A percentile compares a stretch with the other conserved stretches of the same genome.
These are phyloP conservation scores for Aspergillus brunneoviolaceus DNA, from an alignment of 2,329 filamentous ascomycete genomes.

Conservation along the genomic window DNA sequence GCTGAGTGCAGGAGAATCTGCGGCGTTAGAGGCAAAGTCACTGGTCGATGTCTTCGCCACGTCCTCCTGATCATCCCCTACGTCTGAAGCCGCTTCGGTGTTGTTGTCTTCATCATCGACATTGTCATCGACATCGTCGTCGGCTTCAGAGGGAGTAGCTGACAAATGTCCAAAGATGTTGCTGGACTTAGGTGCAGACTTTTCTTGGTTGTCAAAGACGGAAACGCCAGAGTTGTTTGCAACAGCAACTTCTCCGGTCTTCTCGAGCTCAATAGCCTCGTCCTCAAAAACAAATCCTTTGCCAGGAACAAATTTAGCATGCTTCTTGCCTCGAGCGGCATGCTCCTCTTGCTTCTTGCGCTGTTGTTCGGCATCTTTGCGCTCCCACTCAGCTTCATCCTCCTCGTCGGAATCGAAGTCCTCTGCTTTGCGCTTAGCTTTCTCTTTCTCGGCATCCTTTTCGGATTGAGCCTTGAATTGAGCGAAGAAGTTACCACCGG, in stretches of 20 bases:
- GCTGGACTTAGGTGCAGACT: conserved; percentile 28
- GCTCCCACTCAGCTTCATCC: conserved; percentile 51
- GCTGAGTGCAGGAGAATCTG: conserved; percentile 12
- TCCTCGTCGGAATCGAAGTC: conserved; percentile 55
- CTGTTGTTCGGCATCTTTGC: conserved; percentile 47
- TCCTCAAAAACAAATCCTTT: conserved; percentile 36
- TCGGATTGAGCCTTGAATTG: conserved; percentile 44
- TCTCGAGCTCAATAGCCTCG: conserved; percentile 20
- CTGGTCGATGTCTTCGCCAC: conserved; percentile 16
- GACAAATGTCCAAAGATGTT: conserved; percentile 42
- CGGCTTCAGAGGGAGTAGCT: conserved; percentile 28
- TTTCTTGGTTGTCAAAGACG: conserved; percentile 30
- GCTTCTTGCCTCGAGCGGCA: conserved; percentile 37
- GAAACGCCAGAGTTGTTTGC: conserved; percentile 20
- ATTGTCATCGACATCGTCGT: conserved; percentile 27
- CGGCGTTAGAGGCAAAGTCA: conserved; percentile 12
- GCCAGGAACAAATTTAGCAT: conserved; percentile 32
- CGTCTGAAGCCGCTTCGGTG: conserved; percentile 25
- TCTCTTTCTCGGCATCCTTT: conserved; percentile 44
- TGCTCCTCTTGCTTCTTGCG: conserved; percentile 46
- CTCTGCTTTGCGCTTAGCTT: conserved; percentile 50
- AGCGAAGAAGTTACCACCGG: conserved; percentile 39
- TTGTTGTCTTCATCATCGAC: conserved; percentile 31
- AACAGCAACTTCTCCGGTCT: conserved; percentile 18
- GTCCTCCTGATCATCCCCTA: conserved; percentile 23